These are phyloP conservation scores for Pisolithus tinctorius DNA, from an alignment of 768 basidiomycete species.

Conservation along the genomic window DNA sequence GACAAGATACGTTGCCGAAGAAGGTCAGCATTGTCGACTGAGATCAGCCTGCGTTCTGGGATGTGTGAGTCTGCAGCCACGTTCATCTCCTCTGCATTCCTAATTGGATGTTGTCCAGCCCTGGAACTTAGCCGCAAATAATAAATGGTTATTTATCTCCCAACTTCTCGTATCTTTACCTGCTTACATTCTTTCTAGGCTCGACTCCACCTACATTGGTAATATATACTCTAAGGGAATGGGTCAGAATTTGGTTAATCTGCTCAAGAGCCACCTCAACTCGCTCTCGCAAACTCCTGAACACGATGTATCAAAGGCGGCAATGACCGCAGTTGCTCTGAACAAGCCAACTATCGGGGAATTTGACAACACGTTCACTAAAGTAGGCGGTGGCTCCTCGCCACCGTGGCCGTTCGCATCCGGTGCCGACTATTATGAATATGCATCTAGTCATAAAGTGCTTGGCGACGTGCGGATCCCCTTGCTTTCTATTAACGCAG, in stretches of 20 bases:
- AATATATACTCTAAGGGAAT: slow-evolving; percentile 72
- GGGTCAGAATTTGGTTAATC: slow-evolving; percentile 62
- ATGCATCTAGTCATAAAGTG: slow-evolving; percentile 55
- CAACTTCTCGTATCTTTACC: slow-evolving; percentile 5
- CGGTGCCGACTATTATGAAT: slow-evolving; percentile 41
- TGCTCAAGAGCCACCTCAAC: slow-evolving; percentile 46
- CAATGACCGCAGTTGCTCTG: slow-evolving; percentile 37
- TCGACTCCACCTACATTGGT: slow-evolving; percentile 49
- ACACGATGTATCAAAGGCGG: slow-evolving; percentile 43
- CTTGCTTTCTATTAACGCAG: slow-evolving; percentile 67
- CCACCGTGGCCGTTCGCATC: slow-evolving; percentile 45
- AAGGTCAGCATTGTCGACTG: slow-evolving; percentile 58
- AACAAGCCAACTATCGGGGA: slow-evolving; percentile 48
- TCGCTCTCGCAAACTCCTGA: slow-evolving; percentile 45
- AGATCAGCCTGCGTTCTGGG: slow-evolving; percentile 61
- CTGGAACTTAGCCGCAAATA: slow-evolving; percentile 41
- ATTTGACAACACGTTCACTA: slow-evolving; percentile 60
- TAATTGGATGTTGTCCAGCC: slow-evolving; percentile 30
- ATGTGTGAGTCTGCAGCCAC: slow-evolving; percentile 48
- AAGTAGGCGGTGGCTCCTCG: slow-evolving; percentile 62
- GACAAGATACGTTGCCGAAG: slow-evolving; percentile 84
- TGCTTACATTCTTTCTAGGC: slow-evolving; percentile 31
- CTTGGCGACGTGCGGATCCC: slow-evolving; percentile 60
- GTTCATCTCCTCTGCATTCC: slow-evolving; percentile 5
- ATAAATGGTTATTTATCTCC: slow-evolving; percentile 21